These are phyloP conservation scores for Phytophthora megakarya DNA, from an alignment of 352 stramenopile genomes.

Conservation along the genomic window DNA sequence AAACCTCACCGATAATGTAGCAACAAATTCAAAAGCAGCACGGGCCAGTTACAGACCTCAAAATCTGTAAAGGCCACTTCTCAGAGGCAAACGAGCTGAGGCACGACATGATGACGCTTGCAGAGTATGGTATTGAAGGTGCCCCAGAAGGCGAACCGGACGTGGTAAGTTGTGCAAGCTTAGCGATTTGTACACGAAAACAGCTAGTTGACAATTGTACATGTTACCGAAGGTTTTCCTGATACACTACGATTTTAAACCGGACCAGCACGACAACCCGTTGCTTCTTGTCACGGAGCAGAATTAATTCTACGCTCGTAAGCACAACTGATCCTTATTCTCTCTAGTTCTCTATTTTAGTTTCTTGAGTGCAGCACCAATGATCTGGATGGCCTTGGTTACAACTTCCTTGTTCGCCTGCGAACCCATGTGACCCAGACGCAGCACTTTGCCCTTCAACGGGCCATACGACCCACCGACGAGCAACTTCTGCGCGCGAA, in stretches of 20 bases:
- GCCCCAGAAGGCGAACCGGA: slow-evolving; percentile 45
- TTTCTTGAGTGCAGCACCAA: slow-evolving; percentile 40
- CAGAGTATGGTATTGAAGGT: slow-evolving; percentile 58
- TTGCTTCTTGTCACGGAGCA: slow-evolving; percentile 53
- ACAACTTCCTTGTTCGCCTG: slow-evolving; percentile 49
- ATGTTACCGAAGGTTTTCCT: slow-evolving; percentile 38
- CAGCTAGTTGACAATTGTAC: slow-evolving; percentile 2
- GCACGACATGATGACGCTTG: slow-evolving; percentile 53
- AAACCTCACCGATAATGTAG: slow-evolving; percentile 29
- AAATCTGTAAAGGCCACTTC: slow-evolving; percentile 65
- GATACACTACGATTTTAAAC: slow-evolving; percentile 74
- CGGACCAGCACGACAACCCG: slow-evolving; percentile 63
- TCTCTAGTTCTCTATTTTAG: slow-evolving; percentile 23
- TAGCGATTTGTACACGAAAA: neutral
- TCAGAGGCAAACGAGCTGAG: slow-evolving; percentile 57
- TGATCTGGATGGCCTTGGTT: slow-evolving; percentile 36
- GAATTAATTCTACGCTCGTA: slow-evolving; percentile 25
- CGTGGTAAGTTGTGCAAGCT: slow-evolving; percentile 26
- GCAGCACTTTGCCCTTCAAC: slow-evolving; percentile 51
- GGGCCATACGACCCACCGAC: slow-evolving; percentile 53
- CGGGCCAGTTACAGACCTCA: slow-evolving; percentile 53
- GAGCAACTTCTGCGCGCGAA: slow-evolving; percentile 41
- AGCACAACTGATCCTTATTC: neutral
- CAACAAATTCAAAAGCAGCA: slow-evolving; percentile 62
- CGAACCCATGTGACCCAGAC: slow-evolving; percentile 61